phyloP scores from a whole-genome alignment of 805 yeast species.

The Saturnispora hagleri region DNA sequence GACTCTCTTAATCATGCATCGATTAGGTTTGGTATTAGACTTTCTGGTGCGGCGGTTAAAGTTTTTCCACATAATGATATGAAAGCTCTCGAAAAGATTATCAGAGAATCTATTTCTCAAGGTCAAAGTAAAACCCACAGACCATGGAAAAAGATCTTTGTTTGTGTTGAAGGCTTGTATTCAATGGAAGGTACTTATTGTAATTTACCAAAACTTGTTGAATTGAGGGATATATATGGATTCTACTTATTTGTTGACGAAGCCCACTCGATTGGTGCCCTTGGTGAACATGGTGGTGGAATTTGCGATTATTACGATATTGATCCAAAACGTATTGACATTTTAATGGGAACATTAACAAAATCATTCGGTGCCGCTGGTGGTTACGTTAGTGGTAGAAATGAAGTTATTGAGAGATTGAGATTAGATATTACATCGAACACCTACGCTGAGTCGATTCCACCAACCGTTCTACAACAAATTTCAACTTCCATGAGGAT shows the following conservation, averaged over 20 bases:
- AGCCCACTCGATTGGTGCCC: slow-evolving; percentile 98
- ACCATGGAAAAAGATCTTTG: slow-evolving; percentile 84
- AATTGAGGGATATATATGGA: slow-evolving; percentile 72
- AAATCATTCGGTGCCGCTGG: slow-evolving; percentile 99
- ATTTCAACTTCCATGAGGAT: slow-evolving; percentile 71
- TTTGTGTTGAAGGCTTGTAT: slow-evolving; percentile 87
- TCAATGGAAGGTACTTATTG: slow-evolving; percentile 91
- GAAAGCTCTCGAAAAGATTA: slow-evolving; percentile 61
- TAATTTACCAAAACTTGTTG: slow-evolving; percentile 67
- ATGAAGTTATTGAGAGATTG: slow-evolving; percentile 60
- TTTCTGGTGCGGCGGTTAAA: slow-evolving; percentile 88
- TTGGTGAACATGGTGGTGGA: slow-evolving; percentile 92
- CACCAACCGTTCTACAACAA: slow-evolving; percentile 90
- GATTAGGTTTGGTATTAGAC: slow-evolving; percentile 87
- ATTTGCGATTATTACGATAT: slow-evolving; percentile 88
- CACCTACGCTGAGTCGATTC: slow-evolving; percentile 71
- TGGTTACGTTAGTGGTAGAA: slow-evolving; percentile 83
- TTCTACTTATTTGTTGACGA: slow-evolving; percentile 90
- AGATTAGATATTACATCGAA: slow-evolving; percentile 66
- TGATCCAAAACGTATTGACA: slow-evolving; percentile 66
- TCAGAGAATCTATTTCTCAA: slow-evolving; percentile 79
- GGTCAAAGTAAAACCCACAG: slow-evolving; percentile 94
- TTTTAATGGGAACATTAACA: slow-evolving; percentile 95
- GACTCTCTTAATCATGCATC: slow-evolving; percentile 96
- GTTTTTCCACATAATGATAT: slow-evolving; percentile 90